Conservation (phyloP, 305 asterid species). For the Plantago coronopus region DNA sequence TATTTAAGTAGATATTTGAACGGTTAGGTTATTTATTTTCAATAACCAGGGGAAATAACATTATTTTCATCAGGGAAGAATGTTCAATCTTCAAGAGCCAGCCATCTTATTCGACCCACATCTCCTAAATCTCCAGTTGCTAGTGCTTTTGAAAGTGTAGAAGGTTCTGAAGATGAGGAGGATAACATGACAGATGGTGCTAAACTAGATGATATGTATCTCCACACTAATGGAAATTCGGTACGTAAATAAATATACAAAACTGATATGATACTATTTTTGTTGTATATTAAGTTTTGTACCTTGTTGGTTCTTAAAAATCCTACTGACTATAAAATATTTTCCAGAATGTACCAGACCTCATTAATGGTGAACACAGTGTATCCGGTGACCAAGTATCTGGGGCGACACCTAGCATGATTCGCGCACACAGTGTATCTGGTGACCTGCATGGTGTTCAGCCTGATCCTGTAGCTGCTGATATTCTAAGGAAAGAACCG, state of each 20-base stretch:
- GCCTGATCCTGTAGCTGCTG: conserved; percentile 98
- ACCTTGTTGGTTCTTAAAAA: conserved; percentile 15
- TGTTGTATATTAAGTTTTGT: neutral
- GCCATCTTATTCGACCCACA: conserved; percentile 58
- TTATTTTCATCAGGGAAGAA: conserved; percentile 22
- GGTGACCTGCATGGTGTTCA: conserved; percentile 96
- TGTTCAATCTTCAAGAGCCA: conserved; percentile 40
- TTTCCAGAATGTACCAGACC: conserved; percentile 58
- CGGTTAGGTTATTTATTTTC: neutral
- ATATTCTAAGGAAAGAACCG: conserved; percentile 92
- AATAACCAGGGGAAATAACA: neutral
- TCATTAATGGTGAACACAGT: conserved; percentile 18
- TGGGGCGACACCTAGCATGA: conserved; percentile 70
- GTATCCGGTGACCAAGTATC: conserved; percentile 64
- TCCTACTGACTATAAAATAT: conserved; percentile 9
- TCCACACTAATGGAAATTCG: conserved; percentile 66
- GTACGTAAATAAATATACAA: conserved; percentile 37
- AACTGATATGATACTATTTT: neutral
- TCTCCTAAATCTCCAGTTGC: conserved; percentile 95
- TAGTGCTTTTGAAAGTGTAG: conserved; percentile 89
- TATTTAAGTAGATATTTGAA: too few species aligned
- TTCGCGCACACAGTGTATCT: conserved; percentile 88
- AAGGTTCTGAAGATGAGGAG: conserved; percentile 95
- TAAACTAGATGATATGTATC: conserved; percentile 52
- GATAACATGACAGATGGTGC: conserved; percentile 40